Base-by-base conservation (phyloP, 768 basidiomycete genomes). In the Strobilomyces dryophilus region DNA sequence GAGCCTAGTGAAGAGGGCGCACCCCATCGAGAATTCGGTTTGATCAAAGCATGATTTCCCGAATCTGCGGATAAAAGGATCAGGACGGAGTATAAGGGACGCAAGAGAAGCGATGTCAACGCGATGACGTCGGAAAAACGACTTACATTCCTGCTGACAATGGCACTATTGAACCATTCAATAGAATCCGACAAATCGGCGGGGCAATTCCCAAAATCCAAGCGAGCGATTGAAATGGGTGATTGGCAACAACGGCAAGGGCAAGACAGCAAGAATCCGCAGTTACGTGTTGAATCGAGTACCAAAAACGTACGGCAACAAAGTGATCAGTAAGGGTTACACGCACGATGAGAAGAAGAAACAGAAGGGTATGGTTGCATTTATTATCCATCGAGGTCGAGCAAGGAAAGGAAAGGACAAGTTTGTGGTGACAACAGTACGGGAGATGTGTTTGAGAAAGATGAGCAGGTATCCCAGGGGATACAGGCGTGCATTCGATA, bases 81-180 rank as follows among this genome's bases (percentile, higher is more conserved):
- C 43, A 46, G 11, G 15, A 20, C 39, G 44, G 10, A 31, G 29
- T 4, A 24, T 21, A 4, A 51, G 51, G 36, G 44, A 15, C 20
- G 18, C 32, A 34, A 36, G 26, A 18, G 45, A 24, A 36, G 34
- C 18, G 0, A 27, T 15, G 14, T 21, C 21, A 32, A 18, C 15
- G 51, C 53, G 36, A 34, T 35, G 17, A 45, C n/a, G 8, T 45
- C 54, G 49, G 49, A 34, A 46, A 44, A 51, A 48, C 32, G 24
- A 84, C 85, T 74, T 72, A 87, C 85, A 56, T 85, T 86, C 62
- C 78, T 83, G 76, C 79, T 85, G 61, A 87, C 79, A 58, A 86
- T 79, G 51, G 83, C 74, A 67, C 85, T 86, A 66, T 60, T 52
- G 20, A 43, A 41, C 54, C 54, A 37, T 43, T 34, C 37, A 15